A percentile compares a stretch with the other conserved stretches of the same genome.
These are phyloP conservation scores for Kazachstania taianensis DNA, from an alignment of 805 yeast genomes.

Conservation along the genomic window DNA sequence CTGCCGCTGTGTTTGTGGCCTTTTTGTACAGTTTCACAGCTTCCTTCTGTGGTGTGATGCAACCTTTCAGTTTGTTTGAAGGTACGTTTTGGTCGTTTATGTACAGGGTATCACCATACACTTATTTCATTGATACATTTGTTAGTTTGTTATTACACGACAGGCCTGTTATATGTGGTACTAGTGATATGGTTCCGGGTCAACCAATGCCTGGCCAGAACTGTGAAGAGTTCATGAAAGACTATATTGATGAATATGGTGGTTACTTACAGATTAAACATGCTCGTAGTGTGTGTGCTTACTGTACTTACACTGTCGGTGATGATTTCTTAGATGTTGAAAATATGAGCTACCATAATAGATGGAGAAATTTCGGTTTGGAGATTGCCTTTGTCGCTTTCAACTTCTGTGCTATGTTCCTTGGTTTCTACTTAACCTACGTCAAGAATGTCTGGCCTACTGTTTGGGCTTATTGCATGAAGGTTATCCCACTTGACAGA, in stretches of 20 bases:
- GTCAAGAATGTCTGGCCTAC: slow-evolving; percentile 14
- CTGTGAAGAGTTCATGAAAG: slow-evolving; percentile 44
- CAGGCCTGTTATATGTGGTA: slow-evolving; percentile 40
- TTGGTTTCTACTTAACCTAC: slow-evolving; percentile 17
- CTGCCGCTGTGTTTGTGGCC: slow-evolving; percentile 55
- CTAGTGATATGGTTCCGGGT: slow-evolving; percentile 39
- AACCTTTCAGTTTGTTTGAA: slow-evolving; percentile 40
- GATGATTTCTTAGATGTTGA: slow-evolving; percentile 33
- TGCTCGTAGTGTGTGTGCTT: slow-evolving; percentile 34
- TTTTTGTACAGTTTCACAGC: slow-evolving; percentile 28
- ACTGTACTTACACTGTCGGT: slow-evolving; percentile 32
- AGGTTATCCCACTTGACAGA: slow-evolving; percentile 1
- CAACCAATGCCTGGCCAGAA: slow-evolving; percentile 49
- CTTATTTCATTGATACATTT: slow-evolving; percentile 47
- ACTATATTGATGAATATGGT: slow-evolving; percentile 33
- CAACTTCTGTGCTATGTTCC: slow-evolving; percentile 33
- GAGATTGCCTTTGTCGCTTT: slow-evolving; percentile 42
- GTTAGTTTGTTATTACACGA: slow-evolving; percentile 41
- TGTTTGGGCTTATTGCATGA: slow-evolving; percentile 7
- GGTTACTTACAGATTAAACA: slow-evolving; percentile 49
- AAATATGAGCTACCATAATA: slow-evolving; percentile 34
- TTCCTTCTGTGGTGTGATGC: slow-evolving; percentile 32
- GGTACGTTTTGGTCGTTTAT: slow-evolving; percentile 68
- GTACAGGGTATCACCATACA: slow-evolving; percentile 57
- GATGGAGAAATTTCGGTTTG: slow-evolving; percentile 57